A percentile compares a stretch with the other conserved stretches of the same genome.
These are phyloP conservation scores for Dichotomopilus funicola DNA, from an alignment of 2,329 filamentous ascomycete genomes.

Conservation along the genomic window DNA sequence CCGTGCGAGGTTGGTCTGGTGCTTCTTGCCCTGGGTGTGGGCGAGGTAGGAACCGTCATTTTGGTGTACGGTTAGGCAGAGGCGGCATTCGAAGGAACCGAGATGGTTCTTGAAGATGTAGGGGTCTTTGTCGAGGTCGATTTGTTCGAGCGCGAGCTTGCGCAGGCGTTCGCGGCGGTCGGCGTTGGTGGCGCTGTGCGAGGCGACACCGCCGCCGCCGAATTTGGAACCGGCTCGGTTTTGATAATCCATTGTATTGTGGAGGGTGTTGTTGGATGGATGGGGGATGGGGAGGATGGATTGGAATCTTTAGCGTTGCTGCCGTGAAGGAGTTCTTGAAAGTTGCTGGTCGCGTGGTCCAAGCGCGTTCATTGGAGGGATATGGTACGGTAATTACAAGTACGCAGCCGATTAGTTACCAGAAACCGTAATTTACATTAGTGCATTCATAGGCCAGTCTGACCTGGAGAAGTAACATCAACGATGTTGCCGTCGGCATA, in stretches of 20 bases:
- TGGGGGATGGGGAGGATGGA: not conserved
- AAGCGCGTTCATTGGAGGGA: too few species aligned
- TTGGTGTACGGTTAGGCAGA: constrained; percentile 95
- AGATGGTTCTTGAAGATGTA: constrained; percentile 99
- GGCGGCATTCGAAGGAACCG: constrained; percentile 93
- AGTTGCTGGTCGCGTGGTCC: too few species aligned
- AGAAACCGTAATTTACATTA: too few species aligned
- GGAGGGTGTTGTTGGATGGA: not conserved
- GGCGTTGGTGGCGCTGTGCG: constrained; percentile 85
- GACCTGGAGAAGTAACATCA: too few species aligned
- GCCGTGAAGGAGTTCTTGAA: too few species aligned
- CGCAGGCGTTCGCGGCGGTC: constrained; percentile 95
- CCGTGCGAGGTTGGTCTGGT: constrained; percentile 95
- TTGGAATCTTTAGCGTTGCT: not conserved
- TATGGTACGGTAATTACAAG: too few species aligned
- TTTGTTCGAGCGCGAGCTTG: constrained; percentile 96
- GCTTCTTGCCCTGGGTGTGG: constrained; percentile 96
- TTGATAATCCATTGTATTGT: constrained; percentile 59
- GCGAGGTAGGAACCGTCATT: constrained; percentile 98
- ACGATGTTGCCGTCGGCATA: too few species aligned
- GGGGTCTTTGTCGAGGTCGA: constrained; percentile 98
- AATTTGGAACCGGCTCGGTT: constrained; percentile 97
- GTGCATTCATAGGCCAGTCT: too few species aligned
- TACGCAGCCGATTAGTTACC: too few species aligned
- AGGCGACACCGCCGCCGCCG: constrained; percentile 93